Evolutionary conservation across 2,329 filamentous ascomycete genomes (phyloP), one percentile per base, ranked within the genome.

Genomic region (Mycosphaerella arachidis): DNA sequence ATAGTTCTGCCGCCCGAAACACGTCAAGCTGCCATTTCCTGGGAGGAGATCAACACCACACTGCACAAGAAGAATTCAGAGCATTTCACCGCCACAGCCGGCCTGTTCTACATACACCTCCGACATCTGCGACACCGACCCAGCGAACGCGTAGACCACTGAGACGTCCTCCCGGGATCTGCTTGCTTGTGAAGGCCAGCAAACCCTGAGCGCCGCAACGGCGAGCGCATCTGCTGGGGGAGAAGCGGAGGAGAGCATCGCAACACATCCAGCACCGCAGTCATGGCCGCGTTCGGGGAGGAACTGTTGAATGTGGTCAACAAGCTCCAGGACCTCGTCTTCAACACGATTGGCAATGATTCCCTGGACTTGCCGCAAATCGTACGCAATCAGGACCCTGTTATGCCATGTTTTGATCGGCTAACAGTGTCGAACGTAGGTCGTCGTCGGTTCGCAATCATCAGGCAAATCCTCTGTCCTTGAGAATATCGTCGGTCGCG

Each of bases 291-390:
- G 72, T 87, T 99, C 71, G 93, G 94, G 74, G 94, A 99, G 78
- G 92, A 99, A 78, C 82, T 99, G 78, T 86, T 99, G 75, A 86
- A 86, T 70, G 95, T 92, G 66, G 94, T 99, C 80, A 99, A 99
- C 83, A 96, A 96, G 82, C 84, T 99, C 72, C 94, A 99, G 78
- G 94, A 97, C 78, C 80, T 99, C 73, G 94, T 99, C 73, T 99
- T 99, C 82, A 99, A 99, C 80, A 99, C 94, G 68, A 99, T 99
- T 77, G 94, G 94, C 78, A 97, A 92, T 81, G 94, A 99, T 77
- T 97, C 93, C 56, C 84, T 99, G 63, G 94, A 99, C 78, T 82
- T 99, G 59, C 94, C 94, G 60, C 94, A 99, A 80, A 99, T 99
- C 83, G 94, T 97, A 87, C 73, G 86, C 66, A 65, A 55, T 65